These are phyloP conservation scores for Acer campestre DNA, from an alignment of 345 rosid genomes.

Conservation along the genomic window DNA sequence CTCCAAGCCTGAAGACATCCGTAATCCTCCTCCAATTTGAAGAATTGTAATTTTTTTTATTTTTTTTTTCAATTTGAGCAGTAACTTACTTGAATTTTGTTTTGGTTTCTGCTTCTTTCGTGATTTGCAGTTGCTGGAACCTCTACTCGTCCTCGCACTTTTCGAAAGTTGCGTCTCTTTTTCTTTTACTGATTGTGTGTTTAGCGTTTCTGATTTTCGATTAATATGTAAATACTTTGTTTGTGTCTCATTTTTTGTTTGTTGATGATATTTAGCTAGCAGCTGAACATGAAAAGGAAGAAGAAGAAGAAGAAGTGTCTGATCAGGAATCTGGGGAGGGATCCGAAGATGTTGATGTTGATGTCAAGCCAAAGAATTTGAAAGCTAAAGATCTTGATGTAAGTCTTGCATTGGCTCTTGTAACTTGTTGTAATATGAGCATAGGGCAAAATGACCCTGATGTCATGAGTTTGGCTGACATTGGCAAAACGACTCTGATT, in stretches of 20 bases:
- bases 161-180: constrained; percentile 39
- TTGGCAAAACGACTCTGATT: too few species aligned
- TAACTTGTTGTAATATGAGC: too few species aligned
- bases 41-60: too few species aligned
- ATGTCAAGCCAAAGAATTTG: constrained; percentile 62
- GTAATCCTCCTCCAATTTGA: constrained; percentile 21
- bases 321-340: constrained; percentile 70
- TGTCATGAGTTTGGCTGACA: too few species aligned
- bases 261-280: constrained; percentile 40
- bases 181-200: constrained; percentile 1
- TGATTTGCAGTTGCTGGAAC: constrained; percentile 54
- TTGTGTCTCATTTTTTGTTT: neutral
- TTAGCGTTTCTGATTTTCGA: neutral
- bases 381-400: constrained; percentile 68
- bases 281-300: constrained; percentile 58
- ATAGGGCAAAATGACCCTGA: too few species aligned
- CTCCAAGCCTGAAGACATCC: constrained; percentile 61
- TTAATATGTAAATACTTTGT: neutral
- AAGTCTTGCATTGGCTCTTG: constrained; percentile 24
- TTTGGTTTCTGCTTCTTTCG: too few species aligned
- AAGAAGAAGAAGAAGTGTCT: constrained; percentile 49
- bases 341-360: constrained; percentile 34
- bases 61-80: neutral
- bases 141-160: constrained; percentile 55
- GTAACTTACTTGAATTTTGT: neutral